Percentiles rank a stretch among this genome's conserved stretches.
phyloP scores from a whole-genome alignment of 805 yeast species.

The Starmerella asiatica region DNA sequence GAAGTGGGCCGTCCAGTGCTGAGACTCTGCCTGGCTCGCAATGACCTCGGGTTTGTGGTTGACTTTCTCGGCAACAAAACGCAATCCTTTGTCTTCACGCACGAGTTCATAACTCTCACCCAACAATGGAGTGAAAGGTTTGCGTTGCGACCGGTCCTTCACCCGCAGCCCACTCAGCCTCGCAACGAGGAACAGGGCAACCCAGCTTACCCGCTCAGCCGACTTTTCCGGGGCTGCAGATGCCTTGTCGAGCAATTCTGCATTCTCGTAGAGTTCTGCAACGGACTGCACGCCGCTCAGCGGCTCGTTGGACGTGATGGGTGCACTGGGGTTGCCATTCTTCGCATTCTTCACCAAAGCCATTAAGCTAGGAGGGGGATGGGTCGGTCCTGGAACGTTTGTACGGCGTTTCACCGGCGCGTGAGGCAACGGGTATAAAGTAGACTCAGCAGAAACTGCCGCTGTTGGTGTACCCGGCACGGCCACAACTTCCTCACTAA shows the following conservation, averaged over 20 bases:
- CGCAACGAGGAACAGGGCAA: slow-evolving; percentile 75
- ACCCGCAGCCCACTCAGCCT: slow-evolving; percentile 56
- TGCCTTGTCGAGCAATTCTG: slow-evolving; percentile 52
- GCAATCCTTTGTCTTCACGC: slow-evolving; percentile 63
- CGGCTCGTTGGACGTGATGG: slow-evolving; percentile 90
- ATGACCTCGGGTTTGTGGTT: slow-evolving; percentile 75
- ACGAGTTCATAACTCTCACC: slow-evolving; percentile 91
- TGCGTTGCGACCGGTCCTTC: slow-evolving; percentile 63
- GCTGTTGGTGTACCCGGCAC: background rate
- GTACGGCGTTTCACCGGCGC: slow-evolving; percentile 38
- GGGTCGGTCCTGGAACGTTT: slow-evolving; percentile 41
- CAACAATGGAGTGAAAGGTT: slow-evolving; percentile 87
- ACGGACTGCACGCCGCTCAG: slow-evolving; percentile 65
- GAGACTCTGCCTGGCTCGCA: slow-evolving; percentile 65
- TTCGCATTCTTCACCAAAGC: slow-evolving; percentile 80
- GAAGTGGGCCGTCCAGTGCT: slow-evolving; percentile 42
- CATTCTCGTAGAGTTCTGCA: slow-evolving; percentile 69
- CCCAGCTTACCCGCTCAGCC: slow-evolving; percentile 43
- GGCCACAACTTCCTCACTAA: background rate
- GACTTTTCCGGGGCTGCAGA: slow-evolving; percentile 34
- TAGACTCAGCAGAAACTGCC: slow-evolving; percentile 14
- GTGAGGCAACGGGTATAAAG: slow-evolving; percentile 55
- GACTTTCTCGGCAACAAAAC: slow-evolving; percentile 75
- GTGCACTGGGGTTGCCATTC: slow-evolving; percentile 60
- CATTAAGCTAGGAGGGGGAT: slow-evolving; percentile 70